These are phyloP conservation scores for Chaetoceros tenuissimus DNA, from an alignment of 108 stramenopile species.

Conservation along the genomic window DNA sequence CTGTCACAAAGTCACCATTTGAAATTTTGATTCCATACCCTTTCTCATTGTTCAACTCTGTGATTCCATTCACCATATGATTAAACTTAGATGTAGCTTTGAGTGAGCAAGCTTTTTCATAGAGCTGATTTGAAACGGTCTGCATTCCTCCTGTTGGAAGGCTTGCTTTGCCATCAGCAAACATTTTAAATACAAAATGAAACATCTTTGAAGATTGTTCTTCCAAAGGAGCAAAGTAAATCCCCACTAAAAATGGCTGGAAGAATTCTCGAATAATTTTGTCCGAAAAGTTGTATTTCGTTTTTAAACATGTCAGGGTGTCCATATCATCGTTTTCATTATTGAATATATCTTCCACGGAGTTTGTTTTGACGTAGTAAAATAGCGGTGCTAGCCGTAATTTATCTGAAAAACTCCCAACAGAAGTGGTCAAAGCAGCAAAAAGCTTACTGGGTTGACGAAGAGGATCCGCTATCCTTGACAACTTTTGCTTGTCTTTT, in stretches of 20 bases:
- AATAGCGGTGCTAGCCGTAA: constrained; percentile 50
- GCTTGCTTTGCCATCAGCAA: constrained; percentile 58
- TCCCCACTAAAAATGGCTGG: constrained; percentile 79
- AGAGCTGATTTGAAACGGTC: constrained; percentile 56
- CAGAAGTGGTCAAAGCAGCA: constrained; percentile 45
- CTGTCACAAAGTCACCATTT: constrained; percentile 8
- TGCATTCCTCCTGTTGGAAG: constrained; percentile 71
- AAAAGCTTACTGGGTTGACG: constrained; percentile 45
- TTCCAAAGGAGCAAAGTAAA: constrained; percentile 61
- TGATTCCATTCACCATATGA: constrained; percentile 10
- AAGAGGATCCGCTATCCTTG: constrained; percentile 67
- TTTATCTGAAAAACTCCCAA: constrained; percentile 63
- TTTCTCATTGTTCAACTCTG: constrained; percentile 13
- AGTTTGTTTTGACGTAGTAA: constrained; percentile 37
- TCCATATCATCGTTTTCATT: constrained; percentile 49
- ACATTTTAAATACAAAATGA: constrained; percentile 83
- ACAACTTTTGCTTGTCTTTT: constrained; percentile 15
- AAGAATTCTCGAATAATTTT: constrained; percentile 64
- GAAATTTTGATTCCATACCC: constrained; percentile 3
- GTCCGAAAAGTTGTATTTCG: constrained; percentile 63
- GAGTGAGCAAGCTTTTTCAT: constrained; percentile 24
- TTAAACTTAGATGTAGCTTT: constrained; percentile 35
- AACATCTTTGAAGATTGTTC: constrained; percentile 81
- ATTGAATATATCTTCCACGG: constrained; percentile 54
- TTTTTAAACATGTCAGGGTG: constrained; percentile 43